Conservation (phyloP, 2,329 filamentous ascomycete species). For the Nannizzia gypsea region DNA sequence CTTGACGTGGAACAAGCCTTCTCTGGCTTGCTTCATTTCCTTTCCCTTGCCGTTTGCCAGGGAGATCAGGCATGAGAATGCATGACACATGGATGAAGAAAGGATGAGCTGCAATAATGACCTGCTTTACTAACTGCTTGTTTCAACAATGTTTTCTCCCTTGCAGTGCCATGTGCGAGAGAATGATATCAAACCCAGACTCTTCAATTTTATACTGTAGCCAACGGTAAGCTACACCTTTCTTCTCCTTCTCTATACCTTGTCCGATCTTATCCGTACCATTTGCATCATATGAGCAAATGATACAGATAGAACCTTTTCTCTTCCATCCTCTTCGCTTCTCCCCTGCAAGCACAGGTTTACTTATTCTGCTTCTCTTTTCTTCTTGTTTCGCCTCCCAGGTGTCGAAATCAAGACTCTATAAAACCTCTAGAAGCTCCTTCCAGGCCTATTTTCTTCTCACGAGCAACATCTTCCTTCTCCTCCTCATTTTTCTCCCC, state of each 20-base stretch:
- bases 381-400: not conserved
- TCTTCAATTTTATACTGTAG: slow-evolving; percentile 53
- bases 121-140: not conserved
- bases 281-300: not conserved
- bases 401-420: slow-evolving; percentile 11
- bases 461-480: not conserved
- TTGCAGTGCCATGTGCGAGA: slow-evolving; percentile 51
- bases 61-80: not conserved
- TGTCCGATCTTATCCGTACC: not conserved
- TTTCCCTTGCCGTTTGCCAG: not conserved
- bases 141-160: not conserved
- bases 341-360: not conserved
- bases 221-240: slow-evolving; percentile 39
- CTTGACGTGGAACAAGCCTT: slow-evolving; percentile 4
- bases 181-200: slow-evolving; percentile 51
- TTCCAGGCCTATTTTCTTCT: slow-evolving; percentile 2
- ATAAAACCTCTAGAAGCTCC: slow-evolving; percentile 10
- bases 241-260: not conserved
- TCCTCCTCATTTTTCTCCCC: not conserved
- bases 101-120: not conserved
- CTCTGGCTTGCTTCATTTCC: not conserved
- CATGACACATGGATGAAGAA: slow-evolving; percentile 1
- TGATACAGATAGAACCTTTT: no score
- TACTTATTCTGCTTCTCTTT: not conserved
- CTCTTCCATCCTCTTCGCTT: not conserved